These are phyloP conservation scores for Codiaeum variegatum DNA, from an alignment of 441 rosid genomes.

Conservation along the genomic window DNA sequence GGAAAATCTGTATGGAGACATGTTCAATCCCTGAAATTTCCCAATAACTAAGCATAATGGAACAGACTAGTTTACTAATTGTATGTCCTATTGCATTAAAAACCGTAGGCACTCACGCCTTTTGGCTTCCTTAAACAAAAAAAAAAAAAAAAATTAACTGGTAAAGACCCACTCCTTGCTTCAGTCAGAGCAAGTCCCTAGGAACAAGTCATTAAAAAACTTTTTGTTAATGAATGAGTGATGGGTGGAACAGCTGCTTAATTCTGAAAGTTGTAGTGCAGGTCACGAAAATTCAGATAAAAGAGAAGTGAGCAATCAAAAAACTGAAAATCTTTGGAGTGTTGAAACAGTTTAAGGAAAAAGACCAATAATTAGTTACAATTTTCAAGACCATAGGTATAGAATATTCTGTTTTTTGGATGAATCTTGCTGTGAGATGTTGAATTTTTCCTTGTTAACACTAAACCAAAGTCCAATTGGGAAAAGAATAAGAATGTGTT, in stretches of 20 bases:
- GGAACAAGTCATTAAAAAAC: not conserved
- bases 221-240: no score
- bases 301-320: not conserved
- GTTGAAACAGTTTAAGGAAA: not conserved
- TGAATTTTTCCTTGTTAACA: not conserved
- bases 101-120: no score
- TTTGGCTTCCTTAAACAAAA: no score
- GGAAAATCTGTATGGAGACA: not conserved
- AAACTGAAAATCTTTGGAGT: not conserved
- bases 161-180: no score
- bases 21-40: not conserved
- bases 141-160: no score
- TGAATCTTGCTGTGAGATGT: not conserved
- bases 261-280: not conserved
- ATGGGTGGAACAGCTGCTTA: not conserved
- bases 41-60: not conserved
- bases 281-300: not conserved
- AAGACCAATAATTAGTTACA: not conserved
- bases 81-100: no score
- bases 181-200: no score
- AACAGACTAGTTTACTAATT: no score
- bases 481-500: not conserved
- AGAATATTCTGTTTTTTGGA: not conserved
- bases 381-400: not conserved
- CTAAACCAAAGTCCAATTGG: not conserved